Evolutionary conservation across 1,284 basidiomycete species (phyloP), one percentile per base, ranked within the genome.

Genomic region (Phellopilus nigrolimitatus): DNA sequence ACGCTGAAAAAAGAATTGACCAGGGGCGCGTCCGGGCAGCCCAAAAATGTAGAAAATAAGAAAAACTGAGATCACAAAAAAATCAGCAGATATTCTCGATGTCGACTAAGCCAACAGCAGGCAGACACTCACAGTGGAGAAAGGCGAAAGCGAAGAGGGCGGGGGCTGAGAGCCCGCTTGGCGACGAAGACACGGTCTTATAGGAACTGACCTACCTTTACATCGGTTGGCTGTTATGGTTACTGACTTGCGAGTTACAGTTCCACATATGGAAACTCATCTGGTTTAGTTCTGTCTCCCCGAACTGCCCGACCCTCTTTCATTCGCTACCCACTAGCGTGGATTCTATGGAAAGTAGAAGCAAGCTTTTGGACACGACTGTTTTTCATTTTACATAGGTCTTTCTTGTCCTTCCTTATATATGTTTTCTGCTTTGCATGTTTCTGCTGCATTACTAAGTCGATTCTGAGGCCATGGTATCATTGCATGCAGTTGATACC

Each of bases 1-100:
- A 60, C 64, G 60, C 59, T 65, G 63, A 63, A 61, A 64, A 62
- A 69, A 74, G 68, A 67, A 70, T 68, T 57, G 73, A 70, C 71
- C 73, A 74, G 74, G 79, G 78, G 75, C 73, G 80, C 82, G 70
- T 74, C 81, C 80, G 70, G 80, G 81, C 81, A 79, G 75, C 79
- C 80, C 78, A 61, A 62, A 72, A 69, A 73, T n/a, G 69, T 70
- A 65, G 66, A 71, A 66, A 60, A 63, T 65, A 66, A 65, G 46
- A 24, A 50, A n/a, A 27, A 37, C 25, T 34, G 10, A 1, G 31
- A 44, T 24, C 4, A 28, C 4, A 44, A 25, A 40, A 43, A 38
- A 31, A 30, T 45, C 8, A 39, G 34, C 12, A 19, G 17, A 28
- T 4, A 33, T 33, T 33, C 31, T n/a, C n/a, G n/a, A 33, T 19